Evolutionary conservation across 352 stramenopile genomes (phyloP), one percentile per base, ranked within the genome.

Genomic region (Phytopythium aichiense): DNA sequence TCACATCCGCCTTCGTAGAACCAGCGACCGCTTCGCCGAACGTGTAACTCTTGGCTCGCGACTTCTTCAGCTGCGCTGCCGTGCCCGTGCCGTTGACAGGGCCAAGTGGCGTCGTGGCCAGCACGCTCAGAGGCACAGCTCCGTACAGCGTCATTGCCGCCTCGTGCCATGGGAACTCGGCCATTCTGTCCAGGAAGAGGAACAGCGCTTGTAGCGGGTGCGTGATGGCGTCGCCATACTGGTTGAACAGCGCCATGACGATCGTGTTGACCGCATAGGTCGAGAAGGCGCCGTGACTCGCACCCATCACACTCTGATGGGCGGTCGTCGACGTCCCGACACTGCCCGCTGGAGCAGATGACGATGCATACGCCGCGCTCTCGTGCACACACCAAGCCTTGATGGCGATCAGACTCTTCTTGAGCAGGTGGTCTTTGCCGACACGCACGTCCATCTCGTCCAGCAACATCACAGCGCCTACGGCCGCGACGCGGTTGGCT

Each of bases 301-400:
- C 77, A 15, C 86, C 88, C 43, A 96, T 77, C 1, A 96, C 88
- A 58, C 75, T 94, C 51, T 67, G 64, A 13, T 71, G 69, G 0
- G 53, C 50, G 20, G 31, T 30, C 28, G 56, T 43, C 23, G 55
- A 18, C 3, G 55, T 22, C 3, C 37, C 52, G 4, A 22, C 48
- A 13, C 28, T 23, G 35, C 25, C 38, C 1, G 54, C 69, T 54
- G 30, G 58, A 31, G 68, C 66, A 20, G 45, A 56, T 18, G 65
- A 65, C 22, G 65, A 66, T 37, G 59, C 31, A 63, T 89, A 95
- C 38, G 72, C 64, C 20, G 76, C 70, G 33, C 83, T 94, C 69
- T 97, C 90, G 56, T 95, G 87, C 25, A 87, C 77, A 64, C 89
- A 96, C 90, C 90, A 97, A 5, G 87, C 81, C 72, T 96, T 96